Percentiles rank a stretch among this genome's conserved stretches.
phyloP scores from a whole-genome alignment of 306 rosid species.

The Gleditsia sinensis region DNA sequence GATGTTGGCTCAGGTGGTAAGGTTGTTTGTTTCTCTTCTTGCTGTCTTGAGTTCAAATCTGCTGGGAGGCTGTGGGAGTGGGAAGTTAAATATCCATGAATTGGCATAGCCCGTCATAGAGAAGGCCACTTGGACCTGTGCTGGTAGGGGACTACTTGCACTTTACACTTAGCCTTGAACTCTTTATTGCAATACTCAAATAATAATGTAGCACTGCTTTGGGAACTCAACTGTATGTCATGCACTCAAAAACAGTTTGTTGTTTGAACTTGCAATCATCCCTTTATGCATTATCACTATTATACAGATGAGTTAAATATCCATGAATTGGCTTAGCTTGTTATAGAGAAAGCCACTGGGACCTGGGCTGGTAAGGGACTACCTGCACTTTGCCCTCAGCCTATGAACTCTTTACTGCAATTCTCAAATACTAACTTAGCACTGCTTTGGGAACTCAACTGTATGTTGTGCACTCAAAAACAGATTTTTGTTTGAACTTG shows the following conservation, averaged over 20 bases:
- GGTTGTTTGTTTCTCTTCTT: neutral
- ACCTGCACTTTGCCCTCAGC: neutral
- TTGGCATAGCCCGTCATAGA: neutral
- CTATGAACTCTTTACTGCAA: neutral
- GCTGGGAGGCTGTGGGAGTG: neutral
- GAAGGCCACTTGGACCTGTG: neutral
- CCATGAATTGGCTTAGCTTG: neutral
- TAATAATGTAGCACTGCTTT: neutral
- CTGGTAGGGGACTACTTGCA: neutral
- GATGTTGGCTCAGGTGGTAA: neutral
- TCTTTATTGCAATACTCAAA: neutral
- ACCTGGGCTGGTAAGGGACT: neutral
- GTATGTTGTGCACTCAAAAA: neutral
- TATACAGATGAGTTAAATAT: too few relatives aligned
- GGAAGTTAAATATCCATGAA: too few relatives aligned
- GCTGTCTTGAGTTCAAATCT: neutral
- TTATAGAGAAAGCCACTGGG: slow-evolving; percentile 1
- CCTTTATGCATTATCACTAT: slow-evolving; percentile 4
- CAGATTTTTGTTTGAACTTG: neutral
- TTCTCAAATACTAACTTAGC: neutral
- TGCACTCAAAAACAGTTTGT: neutral
- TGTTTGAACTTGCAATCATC: neutral
- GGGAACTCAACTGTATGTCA: neutral
- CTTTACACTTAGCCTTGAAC: neutral
- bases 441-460: neutral